Conservation (phyloP, 495 filamentous ascomycete species). For the Aspergillus homomorphus region DNA sequence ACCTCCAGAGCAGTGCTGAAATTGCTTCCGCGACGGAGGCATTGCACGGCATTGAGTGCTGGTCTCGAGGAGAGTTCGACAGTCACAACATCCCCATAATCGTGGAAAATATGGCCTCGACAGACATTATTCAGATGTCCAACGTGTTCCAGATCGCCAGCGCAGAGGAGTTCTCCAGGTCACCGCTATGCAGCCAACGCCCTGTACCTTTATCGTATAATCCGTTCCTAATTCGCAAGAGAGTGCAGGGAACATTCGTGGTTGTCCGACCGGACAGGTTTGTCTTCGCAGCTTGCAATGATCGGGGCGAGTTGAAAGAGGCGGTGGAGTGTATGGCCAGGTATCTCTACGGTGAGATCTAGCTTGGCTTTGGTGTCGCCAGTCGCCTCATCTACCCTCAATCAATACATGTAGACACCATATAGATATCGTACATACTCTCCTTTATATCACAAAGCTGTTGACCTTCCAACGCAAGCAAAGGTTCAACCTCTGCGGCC, state of each 20-base stretch:
- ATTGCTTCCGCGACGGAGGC: slow-evolving; percentile 5
- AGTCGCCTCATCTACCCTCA: too few relatives aligned
- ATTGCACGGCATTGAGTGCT: slow-evolving; percentile 13
- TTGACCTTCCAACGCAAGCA: too few relatives aligned
- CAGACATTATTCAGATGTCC: too few relatives aligned
- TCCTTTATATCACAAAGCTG: too few relatives aligned
- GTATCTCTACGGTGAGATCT: background rate
- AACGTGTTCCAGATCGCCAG: slow-evolving; percentile 5
- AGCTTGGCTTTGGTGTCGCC: too few relatives aligned
- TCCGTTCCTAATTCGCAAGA: background rate
- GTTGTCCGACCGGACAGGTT: slow-evolving; percentile 9
- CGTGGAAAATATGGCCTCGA: slow-evolving; percentile 2
- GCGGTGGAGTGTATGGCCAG: background rate
- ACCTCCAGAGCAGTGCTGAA: slow-evolving; percentile 13
- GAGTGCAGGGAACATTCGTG: background rate
- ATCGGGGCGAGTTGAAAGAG: background rate
- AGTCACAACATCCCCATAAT: slow-evolving; percentile 17
- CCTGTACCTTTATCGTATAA: slow-evolving; percentile 3
- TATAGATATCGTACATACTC: too few relatives aligned
- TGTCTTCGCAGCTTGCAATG: slow-evolving; percentile 1
- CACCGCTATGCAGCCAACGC: background rate
- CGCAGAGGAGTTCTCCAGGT: slow-evolving; percentile 4
- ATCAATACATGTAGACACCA: too few relatives aligned
- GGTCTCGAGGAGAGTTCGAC: slow-evolving; percentile 18
- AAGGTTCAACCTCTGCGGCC: too few relatives aligned